Evolutionary conservation across 768 basidiomycete genomes (phyloP).

Genomic region (Mycena amicta): DNA sequence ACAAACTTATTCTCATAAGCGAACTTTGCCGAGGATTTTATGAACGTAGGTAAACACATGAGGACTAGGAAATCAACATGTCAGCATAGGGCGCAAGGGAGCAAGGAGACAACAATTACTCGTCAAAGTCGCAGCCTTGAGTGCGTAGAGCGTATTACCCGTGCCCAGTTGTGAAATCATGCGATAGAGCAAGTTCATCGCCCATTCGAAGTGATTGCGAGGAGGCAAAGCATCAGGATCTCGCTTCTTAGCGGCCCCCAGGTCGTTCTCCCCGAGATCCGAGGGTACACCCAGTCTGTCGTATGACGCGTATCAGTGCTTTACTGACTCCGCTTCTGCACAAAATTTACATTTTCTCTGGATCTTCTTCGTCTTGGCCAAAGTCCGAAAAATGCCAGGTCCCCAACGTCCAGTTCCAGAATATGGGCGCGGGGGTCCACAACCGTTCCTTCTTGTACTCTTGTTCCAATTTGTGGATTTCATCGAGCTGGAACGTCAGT

Average conservation of each 20-base stretch:
- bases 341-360: constrained; percentile 66
- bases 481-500: constrained; percentile 49
- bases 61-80: constrained; percentile 50
- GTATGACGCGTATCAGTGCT: no score
- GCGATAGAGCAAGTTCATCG: constrained; percentile 50
- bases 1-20: constrained; percentile 68
- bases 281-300: constrained; percentile 60
- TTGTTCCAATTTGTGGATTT: constrained; percentile 58
- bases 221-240: constrained; percentile 81
- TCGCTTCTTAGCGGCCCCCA: constrained; percentile 57
- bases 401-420: constrained; percentile 42
- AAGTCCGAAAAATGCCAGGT: constrained; percentile 47
- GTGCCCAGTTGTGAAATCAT: constrained; percentile 41
- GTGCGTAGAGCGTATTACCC: constrained; percentile 67
- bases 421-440: constrained; percentile 58
- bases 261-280: constrained; percentile 41
- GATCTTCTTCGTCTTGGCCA: constrained; percentile 71
- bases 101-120: constrained; percentile 41
- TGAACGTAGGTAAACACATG: constrained; percentile 60
- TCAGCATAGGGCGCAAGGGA: neutral
- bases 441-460: constrained; percentile 41
- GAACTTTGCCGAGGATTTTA: constrained; percentile 55
- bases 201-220: constrained; percentile 54
- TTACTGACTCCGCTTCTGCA: no score
- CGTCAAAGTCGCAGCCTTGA: constrained; percentile 72